These are phyloP conservation scores for Penicillium sp. DNA, from an alignment of 2,329 filamentous ascomycete species.

Conservation along the genomic window DNA sequence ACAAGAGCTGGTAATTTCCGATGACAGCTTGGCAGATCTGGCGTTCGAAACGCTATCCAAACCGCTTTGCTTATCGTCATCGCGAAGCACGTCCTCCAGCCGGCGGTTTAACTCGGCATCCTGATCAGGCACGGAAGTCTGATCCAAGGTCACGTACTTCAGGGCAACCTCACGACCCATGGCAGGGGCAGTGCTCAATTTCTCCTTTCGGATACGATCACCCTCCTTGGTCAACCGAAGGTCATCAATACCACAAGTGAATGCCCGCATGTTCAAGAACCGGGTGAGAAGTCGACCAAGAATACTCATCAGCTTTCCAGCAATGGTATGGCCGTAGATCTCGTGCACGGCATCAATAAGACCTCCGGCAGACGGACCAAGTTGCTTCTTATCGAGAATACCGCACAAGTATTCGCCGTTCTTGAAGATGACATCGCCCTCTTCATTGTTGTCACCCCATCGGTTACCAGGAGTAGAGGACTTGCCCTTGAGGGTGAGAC, in stretches of 20 bases:
- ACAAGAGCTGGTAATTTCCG: constrained; percentile 72
- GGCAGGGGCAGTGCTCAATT: constrained; percentile 63
- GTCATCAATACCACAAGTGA: constrained; percentile 97
- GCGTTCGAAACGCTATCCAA: constrained; percentile 86
- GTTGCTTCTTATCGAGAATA: constrained; percentile 93
- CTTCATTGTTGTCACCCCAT: constrained; percentile 72
- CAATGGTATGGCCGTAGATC: constrained; percentile 81
- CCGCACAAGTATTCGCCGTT: constrained; percentile 85
- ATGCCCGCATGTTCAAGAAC: constrained; percentile 87
- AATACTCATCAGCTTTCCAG: constrained; percentile 84
- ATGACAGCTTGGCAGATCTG: constrained; percentile 67
- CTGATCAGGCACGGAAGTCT: constrained; percentile 59
- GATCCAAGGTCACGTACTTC: constrained; percentile 80
- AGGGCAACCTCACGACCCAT: constrained; percentile 78
- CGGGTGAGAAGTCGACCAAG: constrained; percentile 86
- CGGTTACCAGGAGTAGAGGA: constrained; percentile 74
- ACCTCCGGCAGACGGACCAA: constrained; percentile 82
- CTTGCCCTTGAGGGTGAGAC: constrained; percentile 75
- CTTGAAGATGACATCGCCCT: constrained; percentile 76
- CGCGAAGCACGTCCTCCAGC: constrained; percentile 84
- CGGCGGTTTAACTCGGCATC: constrained; percentile 72
- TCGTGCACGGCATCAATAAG: constrained; percentile 92
- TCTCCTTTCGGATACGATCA: constrained; percentile 67
- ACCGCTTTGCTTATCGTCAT: constrained; percentile 85
- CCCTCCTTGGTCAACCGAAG: constrained; percentile 78